Base-by-base conservation (phyloP, 2,329 filamentous ascomycete species). In the Fusarium nurragi region DNA sequence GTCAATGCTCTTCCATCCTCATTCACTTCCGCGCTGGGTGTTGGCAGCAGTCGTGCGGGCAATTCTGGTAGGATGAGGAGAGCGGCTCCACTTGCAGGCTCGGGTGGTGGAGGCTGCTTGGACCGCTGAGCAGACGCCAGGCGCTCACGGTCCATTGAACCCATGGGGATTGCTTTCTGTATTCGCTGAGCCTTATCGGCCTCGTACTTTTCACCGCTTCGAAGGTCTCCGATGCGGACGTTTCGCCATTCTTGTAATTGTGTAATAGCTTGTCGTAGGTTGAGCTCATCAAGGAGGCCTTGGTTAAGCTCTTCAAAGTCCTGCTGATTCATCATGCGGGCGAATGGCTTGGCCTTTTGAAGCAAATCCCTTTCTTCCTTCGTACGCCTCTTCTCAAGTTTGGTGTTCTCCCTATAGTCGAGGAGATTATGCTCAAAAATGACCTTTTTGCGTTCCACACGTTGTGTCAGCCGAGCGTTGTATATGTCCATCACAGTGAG, bases 401-500 rank as follows among this genome's bases (percentile, higher is more conserved):
- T 91, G 23, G 87, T 90, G 75, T 97, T 97, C 77, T 97, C 96
- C 63, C 93, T 86, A 73, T 99, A 99, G 54, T 99, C 94, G 5
- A 99, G 83, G 25, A 99, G 83, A 60, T 91, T 91, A 77, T 99
- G 95, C 74, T 98, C 94, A 71, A 99, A 98, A 7, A 99, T 91
- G 47, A 98, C 91, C 80, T 95, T 96, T 79, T 99, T 99, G 41
- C 95, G 86, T 72, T 98, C 94, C 8, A 94, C 94, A 68, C 95
- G 89, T 55, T 94, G 91, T 4, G 94, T 97, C 18, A 99, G 81
- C 6, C 94, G 88, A 56, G 91, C 90, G 74, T 99, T 99, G 82
- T 99, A 99, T 47, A 99, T 97, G 67, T 97, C 93, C 88, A 99
- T 97, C 19, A 99, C 93, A 0, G 93, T 97, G 80, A 98, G 88